Percentiles rank a stretch among this genome's conserved stretches.
Conservation (phyloP, 2,329 filamentous ascomycete species). For the Claviceps pazoutovae region DNA sequence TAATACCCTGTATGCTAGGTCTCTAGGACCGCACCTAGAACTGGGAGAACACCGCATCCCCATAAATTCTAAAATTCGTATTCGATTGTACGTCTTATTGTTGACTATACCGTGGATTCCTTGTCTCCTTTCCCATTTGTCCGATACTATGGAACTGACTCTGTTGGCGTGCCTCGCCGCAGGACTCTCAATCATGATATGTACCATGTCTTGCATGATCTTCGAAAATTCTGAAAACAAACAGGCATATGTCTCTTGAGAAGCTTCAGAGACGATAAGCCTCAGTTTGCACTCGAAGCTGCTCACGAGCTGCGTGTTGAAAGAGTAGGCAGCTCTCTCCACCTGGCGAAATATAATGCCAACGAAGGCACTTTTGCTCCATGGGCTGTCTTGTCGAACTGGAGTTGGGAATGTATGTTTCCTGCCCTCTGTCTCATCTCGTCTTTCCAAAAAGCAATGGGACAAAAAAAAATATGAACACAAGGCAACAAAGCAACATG, state of each 20-base stretch:
- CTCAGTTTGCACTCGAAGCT: constrained; percentile 35
- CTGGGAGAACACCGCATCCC: constrained; percentile 31
- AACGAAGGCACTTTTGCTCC: constrained; percentile 28
- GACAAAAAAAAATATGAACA: too few species aligned
- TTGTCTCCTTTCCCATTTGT: too few species aligned
- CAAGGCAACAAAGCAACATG: too few species aligned
- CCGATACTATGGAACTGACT: too few species aligned
- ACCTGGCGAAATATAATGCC: constrained; percentile 38
- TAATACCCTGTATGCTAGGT: constrained; percentile 7
- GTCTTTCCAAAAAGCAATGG: background rate
- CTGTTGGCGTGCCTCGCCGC: background rate
- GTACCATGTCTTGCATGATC: constrained; percentile 37
- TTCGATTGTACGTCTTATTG: constrained; percentile 30
- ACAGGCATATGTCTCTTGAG: constrained; percentile 35
- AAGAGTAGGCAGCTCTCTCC: constrained; percentile 33
- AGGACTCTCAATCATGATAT: constrained; percentile 43
- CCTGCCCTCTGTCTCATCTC: too few species aligned
- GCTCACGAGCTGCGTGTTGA: constrained; percentile 40
- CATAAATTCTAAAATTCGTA: constrained; percentile 35
- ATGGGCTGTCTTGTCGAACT: constrained; percentile 43
- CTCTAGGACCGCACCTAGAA: constrained; percentile 30
- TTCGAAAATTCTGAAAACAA: constrained; percentile 31
- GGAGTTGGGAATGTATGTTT: constrained; percentile 43
- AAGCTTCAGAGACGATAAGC: constrained; percentile 23
- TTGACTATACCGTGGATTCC: too few species aligned